Percentiles rank a stretch among this genome's conserved stretches.
Conservation (phyloP, 352 stramenopile genomes). For the Globisporangium takayamanum region DNA sequence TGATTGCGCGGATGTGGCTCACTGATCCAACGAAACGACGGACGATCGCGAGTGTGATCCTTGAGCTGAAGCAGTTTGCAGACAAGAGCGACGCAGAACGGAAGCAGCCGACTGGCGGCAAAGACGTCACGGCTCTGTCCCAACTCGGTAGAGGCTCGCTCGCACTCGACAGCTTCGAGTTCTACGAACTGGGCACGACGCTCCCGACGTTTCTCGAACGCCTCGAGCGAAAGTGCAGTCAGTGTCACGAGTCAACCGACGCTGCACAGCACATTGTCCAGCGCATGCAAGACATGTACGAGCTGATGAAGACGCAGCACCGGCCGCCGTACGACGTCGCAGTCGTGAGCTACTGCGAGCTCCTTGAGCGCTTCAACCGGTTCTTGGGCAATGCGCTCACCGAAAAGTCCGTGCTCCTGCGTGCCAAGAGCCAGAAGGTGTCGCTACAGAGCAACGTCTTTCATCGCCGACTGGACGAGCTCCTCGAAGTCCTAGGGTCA, state of each 20-base stretch:
- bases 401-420: neutral
- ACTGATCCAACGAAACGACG: neutral
- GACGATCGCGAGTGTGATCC: neutral
- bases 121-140: neutral
- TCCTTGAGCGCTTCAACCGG: neutral
- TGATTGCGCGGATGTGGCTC: constrained; percentile 1
- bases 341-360: constrained; percentile 1
- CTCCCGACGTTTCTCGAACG: neutral
- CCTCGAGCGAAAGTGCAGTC: neutral
- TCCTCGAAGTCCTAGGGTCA: neutral
- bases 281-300: neutral
- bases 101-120: neutral
- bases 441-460: neutral
- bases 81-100: neutral
- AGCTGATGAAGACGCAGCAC: neutral
- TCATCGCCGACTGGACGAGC: neutral
- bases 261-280: neutral
- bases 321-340: constrained; percentile 1
- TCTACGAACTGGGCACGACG: neutral
- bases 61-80: neutral
- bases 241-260: neutral
- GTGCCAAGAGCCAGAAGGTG: constrained; percentile 1
- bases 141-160: neutral
- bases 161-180: neutral
- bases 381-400: neutral